Evolutionary conservation across 495 filamentous ascomycete species (phyloP).

Genomic region (Clohesyomyces aquaticus): DNA sequence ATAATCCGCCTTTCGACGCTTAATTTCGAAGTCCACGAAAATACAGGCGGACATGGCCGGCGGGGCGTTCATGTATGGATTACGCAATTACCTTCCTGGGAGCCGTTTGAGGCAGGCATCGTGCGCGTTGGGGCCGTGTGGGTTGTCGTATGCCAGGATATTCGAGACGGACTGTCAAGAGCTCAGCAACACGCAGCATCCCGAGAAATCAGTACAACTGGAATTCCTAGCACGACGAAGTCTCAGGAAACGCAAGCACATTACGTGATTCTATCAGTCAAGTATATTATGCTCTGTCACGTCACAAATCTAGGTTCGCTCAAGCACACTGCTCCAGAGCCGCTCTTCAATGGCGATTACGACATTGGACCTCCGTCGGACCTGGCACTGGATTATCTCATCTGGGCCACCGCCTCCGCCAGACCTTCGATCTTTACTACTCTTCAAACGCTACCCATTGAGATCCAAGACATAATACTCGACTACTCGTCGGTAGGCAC

Average conservation of each 20-base stretch:
- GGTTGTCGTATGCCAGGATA: constrained; percentile 24
- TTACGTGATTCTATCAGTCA: constrained; percentile 30
- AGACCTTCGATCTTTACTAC: constrained; percentile 28
- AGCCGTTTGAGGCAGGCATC: constrained; percentile 22
- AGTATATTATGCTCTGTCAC: constrained; percentile 25
- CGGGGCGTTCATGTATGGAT: constrained; percentile 30
- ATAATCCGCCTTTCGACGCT: constrained; percentile 30
- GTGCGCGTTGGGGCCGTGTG: constrained; percentile 26
- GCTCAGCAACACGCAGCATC: constrained; percentile 26
- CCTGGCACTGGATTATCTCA: constrained; percentile 30
- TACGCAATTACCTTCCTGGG: constrained; percentile 23
- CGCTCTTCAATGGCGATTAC: constrained; percentile 28
- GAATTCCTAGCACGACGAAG: constrained; percentile 13
- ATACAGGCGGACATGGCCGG: constrained; percentile 18
- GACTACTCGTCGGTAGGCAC: constrained; percentile 19
- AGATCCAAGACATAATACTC: constrained; percentile 31
- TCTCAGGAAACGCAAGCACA: constrained; percentile 26
- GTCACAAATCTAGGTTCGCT: constrained; percentile 15
- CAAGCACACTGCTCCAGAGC: constrained; percentile 29
- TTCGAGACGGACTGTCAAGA: constrained; percentile 27
- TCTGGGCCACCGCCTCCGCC: constrained; percentile 29
- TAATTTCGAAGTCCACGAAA: constrained; percentile 29
- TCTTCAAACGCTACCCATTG: constrained; percentile 26
- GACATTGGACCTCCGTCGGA: constrained; percentile 20
- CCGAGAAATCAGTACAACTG: constrained; percentile 10